Percentiles rank a stretch among this genome's conserved stretches.
phyloP scores from a whole-genome alignment of 441 rosid genomes.

The Arabidopsis lyrata region DNA sequence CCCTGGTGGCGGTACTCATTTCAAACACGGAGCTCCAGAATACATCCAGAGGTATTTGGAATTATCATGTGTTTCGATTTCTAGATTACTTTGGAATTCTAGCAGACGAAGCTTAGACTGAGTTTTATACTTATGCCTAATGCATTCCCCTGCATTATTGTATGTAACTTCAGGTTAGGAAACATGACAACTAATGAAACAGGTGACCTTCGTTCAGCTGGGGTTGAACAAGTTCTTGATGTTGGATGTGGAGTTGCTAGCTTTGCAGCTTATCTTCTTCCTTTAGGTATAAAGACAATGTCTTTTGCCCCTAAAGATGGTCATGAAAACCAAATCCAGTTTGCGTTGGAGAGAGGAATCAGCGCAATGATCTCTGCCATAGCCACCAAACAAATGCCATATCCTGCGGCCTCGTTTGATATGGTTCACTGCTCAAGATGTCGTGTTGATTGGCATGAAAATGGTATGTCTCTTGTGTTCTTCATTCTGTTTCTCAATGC shows the following conservation, averaged over 20 bases:
- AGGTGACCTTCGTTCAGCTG: conserved; percentile 88
- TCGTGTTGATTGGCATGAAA: conserved; percentile 98
- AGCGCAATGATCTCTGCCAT: conserved; percentile 97
- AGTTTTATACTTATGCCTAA: background rate
- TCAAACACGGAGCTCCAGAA: conserved; percentile 94
- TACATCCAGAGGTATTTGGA: conserved; percentile 79
- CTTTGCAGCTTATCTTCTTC: conserved; percentile 92
- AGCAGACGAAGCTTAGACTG: background rate
- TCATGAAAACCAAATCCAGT: conserved; percentile 97
- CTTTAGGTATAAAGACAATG: conserved; percentile 73
- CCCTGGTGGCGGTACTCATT: conserved; percentile 99
- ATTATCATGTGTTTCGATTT: background rate
- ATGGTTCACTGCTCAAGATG: conserved; percentile 97
- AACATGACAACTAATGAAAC: conserved; percentile 78
- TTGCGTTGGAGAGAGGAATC: conserved; percentile 97
- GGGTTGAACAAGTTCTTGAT: conserved; percentile 83
- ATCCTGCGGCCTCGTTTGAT: conserved; percentile 94
- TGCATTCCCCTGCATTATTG: conserved; percentile 12
- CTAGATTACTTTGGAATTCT: conserved; percentile 4
- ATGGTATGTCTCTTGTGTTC: conserved; percentile 59
- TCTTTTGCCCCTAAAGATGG: conserved; percentile 97
- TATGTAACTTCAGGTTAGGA: conserved; percentile 68
- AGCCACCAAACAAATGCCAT: conserved; percentile 78
- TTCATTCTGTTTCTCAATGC: conserved; percentile 27
- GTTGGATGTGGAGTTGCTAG: conserved; percentile 99